A percentile compares a stretch with the other conserved stretches of the same genome.
Evolutionary conservation across 441 rosid species (phyloP).

Genomic region (Erodium moschatum): DNA sequence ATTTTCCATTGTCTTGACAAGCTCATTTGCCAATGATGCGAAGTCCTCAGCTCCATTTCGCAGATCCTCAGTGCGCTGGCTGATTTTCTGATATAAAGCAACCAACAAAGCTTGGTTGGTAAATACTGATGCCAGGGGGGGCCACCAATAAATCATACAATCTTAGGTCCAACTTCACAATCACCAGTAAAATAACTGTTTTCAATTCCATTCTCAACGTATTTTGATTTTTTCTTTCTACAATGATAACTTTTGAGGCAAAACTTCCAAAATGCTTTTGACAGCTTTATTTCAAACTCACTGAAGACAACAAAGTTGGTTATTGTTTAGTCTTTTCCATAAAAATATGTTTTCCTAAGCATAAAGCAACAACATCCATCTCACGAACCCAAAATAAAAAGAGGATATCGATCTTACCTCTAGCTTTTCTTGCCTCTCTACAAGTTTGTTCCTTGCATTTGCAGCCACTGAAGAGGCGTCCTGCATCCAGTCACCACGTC

Average conservation of each 20-base stretch:
- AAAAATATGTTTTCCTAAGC: too few species aligned
- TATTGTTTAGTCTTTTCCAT: too few species aligned
- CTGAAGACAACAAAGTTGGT: too few species aligned
- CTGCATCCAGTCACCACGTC: slow-evolving; percentile 27
- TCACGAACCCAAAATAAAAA: neutral
- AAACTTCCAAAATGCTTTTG: too few species aligned
- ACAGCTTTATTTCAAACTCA: too few species aligned
- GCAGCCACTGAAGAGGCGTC: slow-evolving; percentile 54
- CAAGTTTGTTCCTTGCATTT: slow-evolving; percentile 51
- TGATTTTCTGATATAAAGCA: slow-evolving; percentile 40
- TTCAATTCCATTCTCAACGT: too few species aligned
- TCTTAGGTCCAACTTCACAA: too few species aligned
- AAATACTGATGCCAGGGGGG: slow-evolving; percentile 7
- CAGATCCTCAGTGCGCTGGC: slow-evolving; percentile 49
- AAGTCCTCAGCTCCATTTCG: slow-evolving; percentile 56
- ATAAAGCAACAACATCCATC: neutral
- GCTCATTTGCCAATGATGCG: slow-evolving; percentile 58
- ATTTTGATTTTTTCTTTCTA: too few species aligned
- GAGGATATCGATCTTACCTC: slow-evolving; percentile 35
- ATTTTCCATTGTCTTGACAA: slow-evolving; percentile 55
- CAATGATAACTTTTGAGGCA: too few species aligned
- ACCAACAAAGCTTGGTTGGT: neutral
- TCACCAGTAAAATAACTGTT: too few species aligned
- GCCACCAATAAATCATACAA: neutral
- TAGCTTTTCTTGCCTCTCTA: slow-evolving; percentile 50